Conservation (phyloP, 768 basidiomycete species). For the Pisolithus tinctorius region DNA sequence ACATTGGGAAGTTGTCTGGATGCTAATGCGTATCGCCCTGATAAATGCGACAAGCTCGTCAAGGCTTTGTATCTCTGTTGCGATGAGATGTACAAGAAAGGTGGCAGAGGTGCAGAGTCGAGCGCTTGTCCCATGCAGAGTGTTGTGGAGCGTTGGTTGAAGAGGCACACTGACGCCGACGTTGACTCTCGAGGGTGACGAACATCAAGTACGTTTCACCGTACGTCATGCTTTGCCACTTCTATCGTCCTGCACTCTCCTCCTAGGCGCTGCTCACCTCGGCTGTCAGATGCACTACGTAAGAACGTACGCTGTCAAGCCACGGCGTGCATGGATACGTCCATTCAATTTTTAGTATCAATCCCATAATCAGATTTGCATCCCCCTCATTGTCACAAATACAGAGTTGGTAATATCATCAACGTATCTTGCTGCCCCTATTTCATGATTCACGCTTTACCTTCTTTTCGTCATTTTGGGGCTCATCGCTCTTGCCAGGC, state of each 20-base stretch:
- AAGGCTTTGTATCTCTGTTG: conserved; percentile 59
- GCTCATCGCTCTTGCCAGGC: conserved; percentile 7
- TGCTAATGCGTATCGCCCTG: conserved; percentile 57
- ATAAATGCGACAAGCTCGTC: conserved; percentile 49
- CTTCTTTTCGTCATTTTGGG: conserved; percentile 13
- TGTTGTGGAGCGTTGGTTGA: conserved; percentile 55
- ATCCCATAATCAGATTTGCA: too few relatives aligned
- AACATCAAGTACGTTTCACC: too few relatives aligned
- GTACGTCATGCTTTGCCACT: too few relatives aligned
- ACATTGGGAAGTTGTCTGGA: conserved; percentile 54
- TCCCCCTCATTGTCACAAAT: too few relatives aligned
- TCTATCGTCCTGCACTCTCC: too few relatives aligned
- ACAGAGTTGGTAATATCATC: too few relatives aligned
- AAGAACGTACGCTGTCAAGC: too few relatives aligned
- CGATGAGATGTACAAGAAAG: conserved; percentile 43
- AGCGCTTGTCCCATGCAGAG: conserved; percentile 54
- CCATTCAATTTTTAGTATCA: too few relatives aligned
- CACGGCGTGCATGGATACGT: too few relatives aligned
- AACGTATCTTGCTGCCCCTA: neutral
- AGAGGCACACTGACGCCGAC: conserved; percentile 34
- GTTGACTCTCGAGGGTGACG: too few relatives aligned
- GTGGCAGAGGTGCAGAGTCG: conserved; percentile 36
- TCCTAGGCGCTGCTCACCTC: too few relatives aligned
- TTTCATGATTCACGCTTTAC: conserved; percentile 10
- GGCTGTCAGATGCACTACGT: too few relatives aligned